Percentiles rank a stretch among this genome's conserved stretches.
Conservation (phyloP, 2,329 filamentous ascomycete genomes). For the Teratosphaeria viscida region DNA sequence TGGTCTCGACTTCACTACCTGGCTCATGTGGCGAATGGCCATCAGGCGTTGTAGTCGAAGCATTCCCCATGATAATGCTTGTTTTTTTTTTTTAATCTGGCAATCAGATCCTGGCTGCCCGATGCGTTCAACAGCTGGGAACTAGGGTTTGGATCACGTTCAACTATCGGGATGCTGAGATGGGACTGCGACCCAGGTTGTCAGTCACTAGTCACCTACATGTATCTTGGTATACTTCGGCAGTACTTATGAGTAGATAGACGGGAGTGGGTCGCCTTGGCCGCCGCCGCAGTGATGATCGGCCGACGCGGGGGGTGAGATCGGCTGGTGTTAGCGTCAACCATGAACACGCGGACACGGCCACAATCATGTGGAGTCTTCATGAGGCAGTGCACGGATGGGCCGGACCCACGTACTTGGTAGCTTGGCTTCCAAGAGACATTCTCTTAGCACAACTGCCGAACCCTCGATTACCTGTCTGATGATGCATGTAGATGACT, state of each 20-base stretch:
- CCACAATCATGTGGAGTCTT: not conserved
- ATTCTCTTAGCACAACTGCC: not conserved
- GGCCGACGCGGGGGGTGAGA: not conserved
- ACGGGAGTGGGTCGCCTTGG: too few relatives aligned
- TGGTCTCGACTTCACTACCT: constrained; percentile 13
- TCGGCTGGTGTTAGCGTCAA: too few relatives aligned
- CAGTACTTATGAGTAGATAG: too few relatives aligned
- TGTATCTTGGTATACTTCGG: too few relatives aligned
- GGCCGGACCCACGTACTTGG: not conserved
- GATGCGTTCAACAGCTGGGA: not conserved
- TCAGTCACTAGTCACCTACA: too few relatives aligned
- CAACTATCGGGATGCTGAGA: too few relatives aligned
- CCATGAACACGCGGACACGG: too few relatives aligned
- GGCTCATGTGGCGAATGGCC: not conserved
- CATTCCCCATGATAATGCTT: not conserved
- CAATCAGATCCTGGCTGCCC: not conserved
- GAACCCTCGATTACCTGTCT: not conserved
- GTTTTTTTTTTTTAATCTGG: too few relatives aligned
- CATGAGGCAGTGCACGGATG: not conserved
- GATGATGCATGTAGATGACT: not conserved
- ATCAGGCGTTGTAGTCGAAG: not conserved
- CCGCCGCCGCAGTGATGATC: too few relatives aligned
- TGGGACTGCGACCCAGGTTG: too few relatives aligned
- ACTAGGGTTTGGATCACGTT: too few relatives aligned
- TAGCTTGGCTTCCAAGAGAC: not conserved